These are phyloP conservation scores for Peronospora destructor DNA, from an alignment of 352 stramenopile genomes.

Conservation along the genomic window DNA sequence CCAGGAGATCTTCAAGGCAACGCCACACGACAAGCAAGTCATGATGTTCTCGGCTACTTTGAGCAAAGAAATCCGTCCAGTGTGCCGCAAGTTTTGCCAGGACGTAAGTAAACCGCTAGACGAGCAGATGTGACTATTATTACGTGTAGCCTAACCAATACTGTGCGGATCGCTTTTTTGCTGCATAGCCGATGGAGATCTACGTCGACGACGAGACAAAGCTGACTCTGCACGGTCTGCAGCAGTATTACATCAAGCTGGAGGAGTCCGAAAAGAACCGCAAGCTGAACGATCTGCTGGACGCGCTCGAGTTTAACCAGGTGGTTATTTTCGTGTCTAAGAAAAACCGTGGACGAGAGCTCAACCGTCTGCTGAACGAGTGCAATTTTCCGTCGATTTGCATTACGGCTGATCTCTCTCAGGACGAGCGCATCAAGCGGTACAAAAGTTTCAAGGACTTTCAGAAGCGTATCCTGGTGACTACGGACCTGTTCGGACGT, in stretches of 20 bases:
- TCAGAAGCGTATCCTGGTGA: conserved; percentile 99
- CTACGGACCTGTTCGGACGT: conserved; percentile 98
- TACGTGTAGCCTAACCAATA: neutral
- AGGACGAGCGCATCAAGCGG: conserved; percentile 96
- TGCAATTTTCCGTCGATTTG: conserved; percentile 99
- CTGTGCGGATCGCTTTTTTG: conserved; percentile 1
- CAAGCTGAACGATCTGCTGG: conserved; percentile 99
- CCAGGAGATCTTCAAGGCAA: conserved; percentile 99
- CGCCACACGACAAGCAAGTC: conserved; percentile 99
- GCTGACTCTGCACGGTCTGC: conserved; percentile 98
- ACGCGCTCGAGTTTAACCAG: conserved; percentile 99
- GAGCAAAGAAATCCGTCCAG: conserved; percentile 97
- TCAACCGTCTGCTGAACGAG: conserved; percentile 97
- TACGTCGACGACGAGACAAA: conserved; percentile 99
- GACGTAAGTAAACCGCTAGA: conserved; percentile 67
- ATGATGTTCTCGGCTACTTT: conserved; percentile 99
- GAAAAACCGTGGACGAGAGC: conserved; percentile 94
- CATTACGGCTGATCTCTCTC: conserved; percentile 96
- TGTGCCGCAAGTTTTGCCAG: conserved; percentile 99
- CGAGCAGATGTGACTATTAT: neutral
- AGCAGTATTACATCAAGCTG: conserved; percentile 99
- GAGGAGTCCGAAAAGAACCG: conserved; percentile 99
- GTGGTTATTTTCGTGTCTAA: conserved; percentile 98
- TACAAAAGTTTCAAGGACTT: conserved; percentile 99
- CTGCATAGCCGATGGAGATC: conserved; percentile 95